Percentiles rank a stretch among this genome's conserved stretches.
Conservation (phyloP, 192 early-diverging fungal species). For the Jimgerdemannia lactiflua region DNA sequence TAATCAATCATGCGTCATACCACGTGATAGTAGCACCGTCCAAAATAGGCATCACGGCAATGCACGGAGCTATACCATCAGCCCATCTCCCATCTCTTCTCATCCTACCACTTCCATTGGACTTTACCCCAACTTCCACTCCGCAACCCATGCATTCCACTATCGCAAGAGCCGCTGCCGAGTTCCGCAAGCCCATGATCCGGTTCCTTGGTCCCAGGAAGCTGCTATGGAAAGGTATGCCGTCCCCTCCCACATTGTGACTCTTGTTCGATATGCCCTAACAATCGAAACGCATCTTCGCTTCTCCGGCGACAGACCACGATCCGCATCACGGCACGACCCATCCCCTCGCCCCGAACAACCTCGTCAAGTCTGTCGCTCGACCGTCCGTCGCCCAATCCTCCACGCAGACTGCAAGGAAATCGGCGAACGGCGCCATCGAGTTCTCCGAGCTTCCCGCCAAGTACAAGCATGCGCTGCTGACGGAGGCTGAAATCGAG, state of each 20-base stretch:
- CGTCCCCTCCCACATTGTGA: not conserved
- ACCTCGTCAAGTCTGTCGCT: conserved; percentile 31
- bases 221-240: conserved; percentile 33
- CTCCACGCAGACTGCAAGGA: conserved; percentile 3
- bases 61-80: no score
- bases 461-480: conserved; percentile 31
- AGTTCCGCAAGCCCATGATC: conserved; percentile 27
- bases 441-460: conserved; percentile 38
- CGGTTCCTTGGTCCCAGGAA: conserved; percentile 33
- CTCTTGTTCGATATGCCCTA: not conserved
- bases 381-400: not conserved
- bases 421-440: conserved; percentile 15
- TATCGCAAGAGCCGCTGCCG: not conserved
- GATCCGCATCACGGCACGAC: conserved; percentile 23
- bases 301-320: conserved; percentile 1
- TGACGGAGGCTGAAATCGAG: conserved; percentile 49
- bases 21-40: no score
- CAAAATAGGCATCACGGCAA: no score
- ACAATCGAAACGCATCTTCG: not conserved
- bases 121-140: no score
- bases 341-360: conserved; percentile 32
- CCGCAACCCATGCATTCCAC: not conserved
- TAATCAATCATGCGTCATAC: no score
- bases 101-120: no score
- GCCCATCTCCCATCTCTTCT: no score